Conservation (phyloP, 2,329 filamentous ascomycete genomes). For the Fusarium ramigenum region DNA sequence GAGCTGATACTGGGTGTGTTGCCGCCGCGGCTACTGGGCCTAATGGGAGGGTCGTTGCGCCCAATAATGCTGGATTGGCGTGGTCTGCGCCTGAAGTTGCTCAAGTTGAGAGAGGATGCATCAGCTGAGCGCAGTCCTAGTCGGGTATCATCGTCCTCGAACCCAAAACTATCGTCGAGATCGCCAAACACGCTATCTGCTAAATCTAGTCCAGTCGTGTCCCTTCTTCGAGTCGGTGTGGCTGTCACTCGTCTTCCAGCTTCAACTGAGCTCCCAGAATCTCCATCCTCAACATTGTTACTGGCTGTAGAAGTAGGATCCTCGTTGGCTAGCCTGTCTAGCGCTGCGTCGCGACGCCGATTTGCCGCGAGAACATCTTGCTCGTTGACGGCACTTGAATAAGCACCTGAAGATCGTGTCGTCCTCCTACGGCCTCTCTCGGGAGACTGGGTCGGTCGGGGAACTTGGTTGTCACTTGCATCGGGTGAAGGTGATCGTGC, state of each 20-base stretch:
- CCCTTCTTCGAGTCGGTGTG: slow-evolving; percentile 49
- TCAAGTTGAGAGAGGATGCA: slow-evolving; percentile 58
- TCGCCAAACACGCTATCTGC: slow-evolving; percentile 60
- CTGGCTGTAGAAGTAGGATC: slow-evolving; percentile 46
- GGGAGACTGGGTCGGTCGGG: slow-evolving; percentile 23
- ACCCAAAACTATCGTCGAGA: slow-evolving; percentile 55
- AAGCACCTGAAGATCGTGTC: slow-evolving; percentile 37
- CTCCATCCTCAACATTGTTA: slow-evolving; percentile 41
- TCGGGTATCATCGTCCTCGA: slow-evolving; percentile 51
- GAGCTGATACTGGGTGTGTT: slow-evolving; percentile 60
- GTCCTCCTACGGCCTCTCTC: slow-evolving; percentile 40
- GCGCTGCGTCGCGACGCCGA: slow-evolving; percentile 49
- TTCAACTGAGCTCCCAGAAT: slow-evolving; percentile 49
- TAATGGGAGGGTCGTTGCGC: slow-evolving; percentile 61
- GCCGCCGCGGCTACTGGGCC: slow-evolving; percentile 61
- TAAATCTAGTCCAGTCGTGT: slow-evolving; percentile 60
- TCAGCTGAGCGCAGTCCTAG: slow-evolving; percentile 52
- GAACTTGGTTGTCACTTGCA: slow-evolving; percentile 24
- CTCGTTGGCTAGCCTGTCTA: slow-evolving; percentile 49
- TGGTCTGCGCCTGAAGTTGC: slow-evolving; percentile 57
- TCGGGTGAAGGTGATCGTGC: slow-evolving; percentile 32
- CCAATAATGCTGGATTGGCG: slow-evolving; percentile 62
- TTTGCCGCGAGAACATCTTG: slow-evolving; percentile 41
- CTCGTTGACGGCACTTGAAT: slow-evolving; percentile 38
- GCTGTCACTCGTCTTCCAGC: slow-evolving; percentile 49